Evolutionary conservation across 495 filamentous ascomycete species (phyloP).

Genomic region (Baudoinia panamericana): DNA sequence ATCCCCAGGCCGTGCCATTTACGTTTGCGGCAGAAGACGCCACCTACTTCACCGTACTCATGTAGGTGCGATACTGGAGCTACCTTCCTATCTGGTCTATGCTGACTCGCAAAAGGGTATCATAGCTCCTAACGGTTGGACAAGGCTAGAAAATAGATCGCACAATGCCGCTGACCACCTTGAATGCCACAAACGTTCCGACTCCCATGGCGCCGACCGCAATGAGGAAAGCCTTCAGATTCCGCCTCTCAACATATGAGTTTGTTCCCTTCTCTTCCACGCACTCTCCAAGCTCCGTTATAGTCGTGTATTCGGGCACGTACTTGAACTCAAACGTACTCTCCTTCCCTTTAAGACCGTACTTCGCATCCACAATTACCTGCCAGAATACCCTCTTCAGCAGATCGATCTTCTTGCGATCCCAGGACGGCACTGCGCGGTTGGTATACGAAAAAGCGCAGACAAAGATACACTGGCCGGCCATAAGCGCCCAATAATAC

Average conservation of each 20-base stretch:
- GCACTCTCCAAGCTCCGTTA: slow-evolving; percentile 30
- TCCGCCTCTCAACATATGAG: slow-evolving; percentile 27
- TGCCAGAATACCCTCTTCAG: slow-evolving; percentile 42
- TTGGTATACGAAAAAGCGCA: slow-evolving; percentile 40
- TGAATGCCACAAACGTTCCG: slow-evolving; percentile 13
- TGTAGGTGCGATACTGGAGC: no score
- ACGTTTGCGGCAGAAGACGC: no score
- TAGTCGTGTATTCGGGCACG: slow-evolving; percentile 39
- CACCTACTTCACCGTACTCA: no score
- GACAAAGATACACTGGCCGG: slow-evolving; percentile 57
- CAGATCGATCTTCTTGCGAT: slow-evolving; percentile 42
- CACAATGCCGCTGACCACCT: slow-evolving; percentile 11
- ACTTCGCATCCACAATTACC: slow-evolving; percentile 42
- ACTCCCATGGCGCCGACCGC: slow-evolving; percentile 23
- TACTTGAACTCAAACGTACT: slow-evolving; percentile 53
- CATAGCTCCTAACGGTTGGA: no score
- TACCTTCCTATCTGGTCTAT: no score
- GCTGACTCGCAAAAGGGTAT: no score
- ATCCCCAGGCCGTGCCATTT: no score
- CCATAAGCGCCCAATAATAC: slow-evolving; percentile 48
- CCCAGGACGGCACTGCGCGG: slow-evolving; percentile 43
- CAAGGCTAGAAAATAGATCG: slow-evolving; percentile 8
- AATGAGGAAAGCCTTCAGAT: slow-evolving; percentile 26
- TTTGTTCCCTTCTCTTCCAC: slow-evolving; percentile 17
- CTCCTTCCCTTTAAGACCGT: slow-evolving; percentile 39